phyloP scores from a whole-genome alignment of 108 stramenopile species.

The Chaetoceros muelleri region DNA sequence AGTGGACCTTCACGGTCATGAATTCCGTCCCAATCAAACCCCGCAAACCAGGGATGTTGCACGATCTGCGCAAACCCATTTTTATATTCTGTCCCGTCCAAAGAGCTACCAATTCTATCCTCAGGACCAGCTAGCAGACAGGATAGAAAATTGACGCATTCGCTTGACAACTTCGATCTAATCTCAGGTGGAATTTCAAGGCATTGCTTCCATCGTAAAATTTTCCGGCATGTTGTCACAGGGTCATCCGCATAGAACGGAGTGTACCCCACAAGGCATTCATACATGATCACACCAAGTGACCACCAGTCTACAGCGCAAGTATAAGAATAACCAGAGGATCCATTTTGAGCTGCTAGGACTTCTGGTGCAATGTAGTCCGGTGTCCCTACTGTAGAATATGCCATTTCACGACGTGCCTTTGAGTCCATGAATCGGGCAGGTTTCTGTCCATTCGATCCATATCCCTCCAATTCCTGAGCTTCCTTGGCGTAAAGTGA shows the following conservation, averaged over 20 bases:
- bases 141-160: conserved; percentile 84
- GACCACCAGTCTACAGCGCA: conserved; percentile 99
- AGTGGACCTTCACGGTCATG: conserved; percentile 65
- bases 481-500: conserved; percentile 40
- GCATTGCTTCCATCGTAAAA: conserved; percentile 82
- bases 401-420: conserved; percentile 88
- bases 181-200: conserved; percentile 81
- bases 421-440: conserved; percentile 48
- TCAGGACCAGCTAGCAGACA: conserved; percentile 81
- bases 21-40: conserved; percentile 80
- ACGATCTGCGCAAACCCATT: conserved; percentile 83
- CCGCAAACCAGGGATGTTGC: conserved; percentile 82
- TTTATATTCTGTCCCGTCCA: conserved; percentile 66
- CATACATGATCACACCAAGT: conserved; percentile 99
- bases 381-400: conserved; percentile 97
- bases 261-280: conserved; percentile 99
- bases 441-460: conserved; percentile 13
- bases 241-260: conserved; percentile 99
- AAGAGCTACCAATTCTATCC: conserved; percentile 69
- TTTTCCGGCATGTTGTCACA: conserved; percentile 95
- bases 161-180: conserved; percentile 56
- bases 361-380: conserved; percentile 99
- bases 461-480: conserved; percentile 8
- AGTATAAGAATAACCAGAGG: conserved; percentile 89
- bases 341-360: conserved; percentile 86